Evolutionary conservation across 192 early-diverging fungal species (phyloP).

Genomic region (Podila horticola): DNA sequence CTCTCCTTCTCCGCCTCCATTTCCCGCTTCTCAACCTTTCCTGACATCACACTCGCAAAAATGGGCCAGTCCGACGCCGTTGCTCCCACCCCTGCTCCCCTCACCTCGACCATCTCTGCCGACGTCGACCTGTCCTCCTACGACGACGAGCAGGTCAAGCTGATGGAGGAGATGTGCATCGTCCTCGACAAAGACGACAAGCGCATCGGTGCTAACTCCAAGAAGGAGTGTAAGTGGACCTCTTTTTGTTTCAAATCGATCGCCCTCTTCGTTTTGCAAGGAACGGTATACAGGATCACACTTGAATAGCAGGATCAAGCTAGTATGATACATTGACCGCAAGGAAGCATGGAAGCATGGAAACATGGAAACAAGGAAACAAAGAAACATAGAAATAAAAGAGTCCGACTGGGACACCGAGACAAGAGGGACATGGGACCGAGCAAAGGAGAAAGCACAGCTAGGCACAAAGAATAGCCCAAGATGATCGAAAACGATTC

Average conservation of each 20-base stretch:
- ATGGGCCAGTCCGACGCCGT: slow-evolving; percentile 39
- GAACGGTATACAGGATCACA: too few species aligned
- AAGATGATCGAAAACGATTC: too few species aligned
- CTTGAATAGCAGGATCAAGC: not conserved
- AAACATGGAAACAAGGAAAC: not conserved
- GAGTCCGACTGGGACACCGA: too few species aligned
- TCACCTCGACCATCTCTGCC: slow-evolving; percentile 44
- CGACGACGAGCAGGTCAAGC: slow-evolving; percentile 87
- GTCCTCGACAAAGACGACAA: slow-evolving; percentile 89
- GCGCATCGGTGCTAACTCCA: slow-evolving; percentile 84
- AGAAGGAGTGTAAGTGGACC: slow-evolving; percentile 86
- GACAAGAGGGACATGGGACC: too few species aligned
- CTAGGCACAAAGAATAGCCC: too few species aligned
- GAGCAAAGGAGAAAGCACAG: too few species aligned
- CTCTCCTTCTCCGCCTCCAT: not conserved
- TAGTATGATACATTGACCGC: not conserved
- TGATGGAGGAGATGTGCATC: slow-evolving; percentile 99
- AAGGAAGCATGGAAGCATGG: not conserved
- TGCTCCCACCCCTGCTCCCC: slow-evolving; percentile 25
- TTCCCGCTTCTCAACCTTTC: not conserved
- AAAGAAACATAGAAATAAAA: not conserved
- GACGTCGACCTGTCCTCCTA: slow-evolving; percentile 71
- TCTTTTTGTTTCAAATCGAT: not conserved
- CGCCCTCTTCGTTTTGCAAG: not conserved
- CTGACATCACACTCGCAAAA: slow-evolving; percentile 1